Conservation (phyloP, 495 filamentous ascomycete species). For the Articulospora tetracladia region DNA sequence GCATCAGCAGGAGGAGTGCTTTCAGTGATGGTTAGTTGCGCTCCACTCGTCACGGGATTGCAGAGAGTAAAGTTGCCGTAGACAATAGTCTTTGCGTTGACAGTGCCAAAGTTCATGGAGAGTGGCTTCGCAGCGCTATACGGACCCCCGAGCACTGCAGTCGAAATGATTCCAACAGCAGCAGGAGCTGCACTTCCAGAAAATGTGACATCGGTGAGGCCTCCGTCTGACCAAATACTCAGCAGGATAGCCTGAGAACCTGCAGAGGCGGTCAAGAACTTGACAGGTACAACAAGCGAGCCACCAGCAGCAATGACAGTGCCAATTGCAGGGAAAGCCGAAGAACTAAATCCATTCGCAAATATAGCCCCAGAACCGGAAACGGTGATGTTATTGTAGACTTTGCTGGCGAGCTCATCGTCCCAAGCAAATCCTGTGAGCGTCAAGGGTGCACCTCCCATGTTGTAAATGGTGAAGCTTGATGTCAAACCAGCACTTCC, state of each 20-base stretch:
- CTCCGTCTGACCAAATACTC: conserved; percentile 29
- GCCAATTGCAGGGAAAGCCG: conserved; percentile 26
- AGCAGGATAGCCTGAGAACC: conserved; percentile 27
- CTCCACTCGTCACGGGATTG: conserved; percentile 30
- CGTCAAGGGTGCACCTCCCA: conserved; percentile 26
- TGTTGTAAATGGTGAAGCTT: conserved; percentile 30
- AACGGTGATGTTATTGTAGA: too few species aligned
- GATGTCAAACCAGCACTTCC: conserved; percentile 19
- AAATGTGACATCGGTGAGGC: conserved; percentile 26
- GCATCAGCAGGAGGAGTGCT: conserved; percentile 22
- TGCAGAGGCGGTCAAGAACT: conserved; percentile 22
- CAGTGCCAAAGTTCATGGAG: conserved; percentile 30
- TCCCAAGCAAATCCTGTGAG: conserved; percentile 32
- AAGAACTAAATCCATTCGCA: conserved; percentile 29
- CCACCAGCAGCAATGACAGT: conserved; percentile 23
- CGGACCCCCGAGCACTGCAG: conserved; percentile 23
- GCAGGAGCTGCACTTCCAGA: conserved; percentile 18
- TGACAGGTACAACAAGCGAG: conserved; percentile 26
- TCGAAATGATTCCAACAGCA: conserved; percentile 28
- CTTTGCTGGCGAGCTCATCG: too few species aligned
- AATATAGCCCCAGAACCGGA: conserved; percentile 10
- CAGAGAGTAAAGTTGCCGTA: conserved; percentile 27
- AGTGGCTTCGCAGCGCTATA: neutral
- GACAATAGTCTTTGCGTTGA: conserved; percentile 23
- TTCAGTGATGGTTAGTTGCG: conserved; percentile 30